Conservation (phyloP, 2,329 filamentous ascomycete species). For the Penicillium occitanis region DNA sequence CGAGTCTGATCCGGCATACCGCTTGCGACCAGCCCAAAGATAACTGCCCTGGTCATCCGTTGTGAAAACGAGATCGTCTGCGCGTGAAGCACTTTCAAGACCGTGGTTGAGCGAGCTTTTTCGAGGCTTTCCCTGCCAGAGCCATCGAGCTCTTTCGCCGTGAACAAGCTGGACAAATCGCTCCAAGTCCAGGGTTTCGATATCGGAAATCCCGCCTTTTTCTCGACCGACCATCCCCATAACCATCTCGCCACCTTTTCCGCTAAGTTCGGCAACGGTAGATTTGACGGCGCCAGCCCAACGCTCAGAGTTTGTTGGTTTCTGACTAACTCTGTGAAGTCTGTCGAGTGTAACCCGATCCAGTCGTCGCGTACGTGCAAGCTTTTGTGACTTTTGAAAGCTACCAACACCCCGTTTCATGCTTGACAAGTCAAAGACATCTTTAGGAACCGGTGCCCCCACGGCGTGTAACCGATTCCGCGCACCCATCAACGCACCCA, state of each 20-base stretch:
- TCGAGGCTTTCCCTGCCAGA: slow-evolving; percentile 88
- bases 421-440: slow-evolving; percentile 80
- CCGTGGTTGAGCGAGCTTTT: slow-evolving; percentile 51
- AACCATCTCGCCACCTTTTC: slow-evolving; percentile 90
- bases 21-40: slow-evolving; percentile 46
- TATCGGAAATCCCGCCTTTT: slow-evolving; percentile 84
- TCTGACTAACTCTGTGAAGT: slow-evolving; percentile 80
- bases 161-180: slow-evolving; percentile 74
- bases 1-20: slow-evolving; percentile 42
- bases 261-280: slow-evolving; percentile 87
- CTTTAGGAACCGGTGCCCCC: slow-evolving; percentile 81
- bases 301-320: slow-evolving; percentile 82
- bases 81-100: slow-evolving; percentile 33
- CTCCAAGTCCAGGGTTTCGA: slow-evolving; percentile 89
- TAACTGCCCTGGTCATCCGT: slow-evolving; percentile 49
- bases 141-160: slow-evolving; percentile 84
- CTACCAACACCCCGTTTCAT: slow-evolving; percentile 81
- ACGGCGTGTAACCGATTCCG: slow-evolving; percentile 84
- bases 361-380: slow-evolving; percentile 73
- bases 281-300: slow-evolving; percentile 95
- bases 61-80: slow-evolving; percentile 46
- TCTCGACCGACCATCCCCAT: slow-evolving; percentile 92
- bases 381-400: slow-evolving; percentile 86
- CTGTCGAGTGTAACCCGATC: slow-evolving; percentile 80
- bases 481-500: slow-evolving; percentile 86